These are phyloP conservation scores for Deinandra increscens DNA, from an alignment of 129 eudicot genomes.

Conservation along the genomic window DNA sequence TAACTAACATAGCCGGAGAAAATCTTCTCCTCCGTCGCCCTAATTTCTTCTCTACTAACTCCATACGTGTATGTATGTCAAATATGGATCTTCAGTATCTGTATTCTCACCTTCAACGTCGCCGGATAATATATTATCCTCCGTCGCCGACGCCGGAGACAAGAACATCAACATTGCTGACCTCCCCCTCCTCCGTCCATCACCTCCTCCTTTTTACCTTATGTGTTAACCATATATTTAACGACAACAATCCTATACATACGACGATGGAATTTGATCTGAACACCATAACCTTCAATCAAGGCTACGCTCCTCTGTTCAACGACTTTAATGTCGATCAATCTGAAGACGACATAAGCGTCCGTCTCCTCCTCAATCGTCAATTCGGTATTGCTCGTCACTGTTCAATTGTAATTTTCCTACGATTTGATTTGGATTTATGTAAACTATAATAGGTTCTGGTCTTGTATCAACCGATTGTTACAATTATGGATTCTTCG, in stretches of 20 bases:
- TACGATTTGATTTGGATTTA: constrained; percentile 7
- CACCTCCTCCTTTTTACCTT: constrained; percentile 23
- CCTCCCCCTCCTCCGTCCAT: constrained; percentile 22
- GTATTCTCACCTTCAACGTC: constrained; percentile 7
- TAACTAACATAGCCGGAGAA: too few relatives aligned
- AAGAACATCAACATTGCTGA: constrained; percentile 13
- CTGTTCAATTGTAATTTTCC: background rate
- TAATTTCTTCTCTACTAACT: background rate
- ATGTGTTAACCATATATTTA: constrained; percentile 18
- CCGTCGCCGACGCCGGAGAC: constrained; percentile 20
- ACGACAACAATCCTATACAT: constrained; percentile 5
- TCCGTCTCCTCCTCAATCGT: constrained; percentile 85
- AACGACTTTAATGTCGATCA: constrained; percentile 76
- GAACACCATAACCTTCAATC: constrained; percentile 53
- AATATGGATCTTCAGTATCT: constrained; percentile 15
- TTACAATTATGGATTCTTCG: constrained; percentile 87
- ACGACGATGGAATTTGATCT: constrained; percentile 44
- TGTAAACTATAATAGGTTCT: constrained; percentile 51
- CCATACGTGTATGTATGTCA: constrained; percentile 6
- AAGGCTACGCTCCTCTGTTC: constrained; percentile 80
- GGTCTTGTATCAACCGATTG: constrained; percentile 85
- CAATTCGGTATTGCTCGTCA: constrained; percentile 49
- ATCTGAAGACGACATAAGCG: constrained; percentile 56
- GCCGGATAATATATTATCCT: constrained; percentile 23
- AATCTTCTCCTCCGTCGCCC: too few relatives aligned